Evolutionary conservation across 495 filamentous ascomycete species (phyloP).

Genomic region (Xylaria cubensis): DNA sequence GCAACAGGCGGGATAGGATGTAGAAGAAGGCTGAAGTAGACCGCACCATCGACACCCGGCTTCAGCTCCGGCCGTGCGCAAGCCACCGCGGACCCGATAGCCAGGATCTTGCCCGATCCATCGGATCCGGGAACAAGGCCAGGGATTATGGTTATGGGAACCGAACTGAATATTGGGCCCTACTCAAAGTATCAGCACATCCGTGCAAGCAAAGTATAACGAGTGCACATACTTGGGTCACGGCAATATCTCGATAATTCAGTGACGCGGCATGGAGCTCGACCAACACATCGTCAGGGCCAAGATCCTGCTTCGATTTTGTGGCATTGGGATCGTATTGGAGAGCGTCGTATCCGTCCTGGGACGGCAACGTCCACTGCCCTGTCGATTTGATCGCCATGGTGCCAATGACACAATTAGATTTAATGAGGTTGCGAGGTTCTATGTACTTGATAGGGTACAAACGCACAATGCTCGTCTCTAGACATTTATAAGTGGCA

Average conservation of each 20-base stretch:
- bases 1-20: not conserved
- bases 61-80: slow-evolving; percentile 2
- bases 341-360: slow-evolving; percentile 1
- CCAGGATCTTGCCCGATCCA: slow-evolving; percentile 72
- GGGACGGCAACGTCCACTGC: not conserved
- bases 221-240: slow-evolving; percentile 52
- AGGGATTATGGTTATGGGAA: slow-evolving; percentile 61
- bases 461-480: not conserved
- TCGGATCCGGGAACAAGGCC: slow-evolving; percentile 71
- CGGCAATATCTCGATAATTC: slow-evolving; percentile 80
- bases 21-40: not conserved
- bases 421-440: not conserved
- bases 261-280: slow-evolving; percentile 73
- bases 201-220: not conserved
- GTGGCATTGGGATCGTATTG: not conserved
- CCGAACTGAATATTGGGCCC: slow-evolving; percentile 46
- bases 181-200: not conserved
- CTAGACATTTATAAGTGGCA: not conserved
- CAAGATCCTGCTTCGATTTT: slow-evolving; percentile 38
- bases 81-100: slow-evolving; percentile 66
- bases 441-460: not conserved
- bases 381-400: not conserved
- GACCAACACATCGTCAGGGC: slow-evolving; percentile 73
- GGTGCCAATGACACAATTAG: not conserved
- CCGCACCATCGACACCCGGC: not conserved